Percentiles rank a stretch among this genome's conserved stretches.
Conservation (phyloP, 2,329 filamentous ascomycete species). For the Ophiocordyceps robertsii region DNA sequence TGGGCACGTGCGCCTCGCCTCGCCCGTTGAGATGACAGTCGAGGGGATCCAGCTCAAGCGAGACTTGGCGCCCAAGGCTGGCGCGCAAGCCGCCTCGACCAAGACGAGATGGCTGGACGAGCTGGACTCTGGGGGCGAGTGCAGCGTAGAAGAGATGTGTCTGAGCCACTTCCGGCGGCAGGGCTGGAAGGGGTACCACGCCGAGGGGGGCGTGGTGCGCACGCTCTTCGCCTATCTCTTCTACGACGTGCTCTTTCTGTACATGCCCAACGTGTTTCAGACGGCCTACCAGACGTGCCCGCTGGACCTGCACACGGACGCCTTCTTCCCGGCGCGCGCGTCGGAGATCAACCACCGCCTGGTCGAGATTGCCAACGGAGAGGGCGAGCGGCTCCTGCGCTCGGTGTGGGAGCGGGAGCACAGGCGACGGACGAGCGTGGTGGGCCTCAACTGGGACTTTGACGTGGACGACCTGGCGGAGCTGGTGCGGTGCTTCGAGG, state of each 20-base stretch:
- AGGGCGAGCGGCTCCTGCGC: conserved; percentile 52
- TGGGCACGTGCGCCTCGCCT: conserved; percentile 64
- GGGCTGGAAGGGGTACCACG: conserved; percentile 92
- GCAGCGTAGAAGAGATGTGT: conserved; percentile 89
- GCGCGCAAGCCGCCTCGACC: conserved; percentile 32
- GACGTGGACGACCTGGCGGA: conserved; percentile 65
- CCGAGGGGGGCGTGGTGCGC: conserved; percentile 82
- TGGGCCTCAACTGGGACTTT: conserved; percentile 87
- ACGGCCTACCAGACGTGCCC: conserved; percentile 91
- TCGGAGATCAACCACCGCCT: conserved; percentile 82
- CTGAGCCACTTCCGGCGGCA: conserved; percentile 68
- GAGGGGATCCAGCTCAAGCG: conserved; percentile 67
- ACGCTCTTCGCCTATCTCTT: conserved; percentile 87
- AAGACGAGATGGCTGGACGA: conserved; percentile 87
- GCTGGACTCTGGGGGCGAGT: conserved; percentile 53
- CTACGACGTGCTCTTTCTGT: conserved; percentile 83
- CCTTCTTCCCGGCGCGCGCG: conserved; percentile 75
- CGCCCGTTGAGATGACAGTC: conserved; percentile 62
- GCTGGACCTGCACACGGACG: conserved; percentile 82
- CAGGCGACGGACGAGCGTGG: conserved; percentile 66
- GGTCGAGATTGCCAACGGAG: conserved; percentile 76
- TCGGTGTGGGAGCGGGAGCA: conserved; percentile 55
- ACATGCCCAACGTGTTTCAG: conserved; percentile 94
- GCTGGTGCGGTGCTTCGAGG: conserved; percentile 64
- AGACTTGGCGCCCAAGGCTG: conserved; percentile 29